These are phyloP conservation scores for Blastobotrys serpentis DNA, from an alignment of 1,139 yeast species.

Conservation along the genomic window DNA sequence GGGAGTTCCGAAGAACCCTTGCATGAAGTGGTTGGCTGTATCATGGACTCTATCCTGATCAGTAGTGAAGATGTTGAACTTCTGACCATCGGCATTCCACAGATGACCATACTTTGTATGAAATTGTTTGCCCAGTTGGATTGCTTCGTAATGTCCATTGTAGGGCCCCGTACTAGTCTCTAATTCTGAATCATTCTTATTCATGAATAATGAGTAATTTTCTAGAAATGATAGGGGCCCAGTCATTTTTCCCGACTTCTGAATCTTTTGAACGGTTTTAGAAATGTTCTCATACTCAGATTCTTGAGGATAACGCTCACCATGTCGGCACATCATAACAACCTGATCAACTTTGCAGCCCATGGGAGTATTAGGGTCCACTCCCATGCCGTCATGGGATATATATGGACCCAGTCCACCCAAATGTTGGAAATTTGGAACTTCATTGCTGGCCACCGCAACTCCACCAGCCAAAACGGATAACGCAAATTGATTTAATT, in stretches of 20 bases:
- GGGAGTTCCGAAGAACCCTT: conserved; percentile 14
- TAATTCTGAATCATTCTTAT: conserved; percentile 15
- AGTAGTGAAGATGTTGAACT: conserved; percentile 2
- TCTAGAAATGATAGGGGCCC: conserved; percentile 23
- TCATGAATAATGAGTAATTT: conserved; percentile 18
- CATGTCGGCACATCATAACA: conserved; percentile 23
- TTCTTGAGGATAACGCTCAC: conserved; percentile 24
- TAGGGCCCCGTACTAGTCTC: conserved; percentile 23
- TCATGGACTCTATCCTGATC: conserved; percentile 16
- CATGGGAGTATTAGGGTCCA: conserved; percentile 31
- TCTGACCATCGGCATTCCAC: conserved; percentile 34
- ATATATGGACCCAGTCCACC: conserved; percentile 26
- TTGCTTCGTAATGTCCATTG: conserved; percentile 21
- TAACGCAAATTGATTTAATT: background rate
- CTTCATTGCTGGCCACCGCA: background rate
- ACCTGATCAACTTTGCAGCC: conserved; percentile 22
- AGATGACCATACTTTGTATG: conserved; percentile 17
- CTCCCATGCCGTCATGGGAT: conserved; percentile 47
- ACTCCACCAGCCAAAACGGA: background rate
- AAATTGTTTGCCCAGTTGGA: conserved; percentile 15
- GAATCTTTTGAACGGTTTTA: conserved; percentile 10
- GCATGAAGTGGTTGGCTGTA: conserved; percentile 19
- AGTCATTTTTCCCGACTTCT: conserved; percentile 8
- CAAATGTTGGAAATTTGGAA: conserved; percentile 6
- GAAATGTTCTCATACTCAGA: conserved; percentile 13